These are phyloP conservation scores for Pythium rishiriense DNA, from an alignment of 352 stramenopile genomes.

Conservation along the genomic window DNA sequence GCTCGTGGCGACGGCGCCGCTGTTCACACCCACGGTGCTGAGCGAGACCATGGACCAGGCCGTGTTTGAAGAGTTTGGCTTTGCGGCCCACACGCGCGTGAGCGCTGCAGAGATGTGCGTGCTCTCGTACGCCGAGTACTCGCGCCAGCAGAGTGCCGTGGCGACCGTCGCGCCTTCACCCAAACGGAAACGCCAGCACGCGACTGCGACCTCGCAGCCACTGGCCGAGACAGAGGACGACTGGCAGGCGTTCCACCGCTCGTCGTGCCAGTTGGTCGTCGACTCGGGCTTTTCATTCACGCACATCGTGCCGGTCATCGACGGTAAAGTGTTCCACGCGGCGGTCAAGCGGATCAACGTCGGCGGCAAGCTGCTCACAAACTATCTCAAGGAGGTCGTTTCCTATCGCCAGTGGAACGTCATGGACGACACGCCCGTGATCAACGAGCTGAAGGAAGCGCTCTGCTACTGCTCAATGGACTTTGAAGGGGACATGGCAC, in stretches of 20 bases:
- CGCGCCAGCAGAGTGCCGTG: slow-evolving; percentile 16
- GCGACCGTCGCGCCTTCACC: background rate
- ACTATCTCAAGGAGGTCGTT: slow-evolving; percentile 96
- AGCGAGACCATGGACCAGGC: slow-evolving; percentile 79
- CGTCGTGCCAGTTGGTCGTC: slow-evolving; percentile 81
- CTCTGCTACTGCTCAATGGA: slow-evolving; percentile 90
- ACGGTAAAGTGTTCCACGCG: slow-evolving; percentile 46
- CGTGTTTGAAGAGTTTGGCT: slow-evolving; percentile 77
- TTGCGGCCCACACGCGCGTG: slow-evolving; percentile 54
- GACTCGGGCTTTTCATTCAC: slow-evolving; percentile 96
- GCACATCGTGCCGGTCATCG: slow-evolving; percentile 91
- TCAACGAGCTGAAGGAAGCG: slow-evolving; percentile 88
- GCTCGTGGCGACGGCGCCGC: slow-evolving; percentile 57
- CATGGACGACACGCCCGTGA: slow-evolving; percentile 86
- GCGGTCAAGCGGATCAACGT: slow-evolving; percentile 88
- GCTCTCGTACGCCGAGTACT: slow-evolving; percentile 52
- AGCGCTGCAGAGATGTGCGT: slow-evolving; percentile 60
- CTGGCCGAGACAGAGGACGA: slow-evolving; percentile 25
- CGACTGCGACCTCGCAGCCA: background rate
- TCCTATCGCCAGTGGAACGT: slow-evolving; percentile 97
- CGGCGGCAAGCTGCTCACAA: slow-evolving; percentile 95
- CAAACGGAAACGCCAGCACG: slow-evolving; percentile 16
- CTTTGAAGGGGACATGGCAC: slow-evolving; percentile 76
- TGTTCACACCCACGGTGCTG: slow-evolving; percentile 54
- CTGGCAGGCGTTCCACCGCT: slow-evolving; percentile 44